Evolutionary conservation across 169 alveolate genomes (phyloP).

Genomic region (Plasmodium gallinaceum): DNA sequence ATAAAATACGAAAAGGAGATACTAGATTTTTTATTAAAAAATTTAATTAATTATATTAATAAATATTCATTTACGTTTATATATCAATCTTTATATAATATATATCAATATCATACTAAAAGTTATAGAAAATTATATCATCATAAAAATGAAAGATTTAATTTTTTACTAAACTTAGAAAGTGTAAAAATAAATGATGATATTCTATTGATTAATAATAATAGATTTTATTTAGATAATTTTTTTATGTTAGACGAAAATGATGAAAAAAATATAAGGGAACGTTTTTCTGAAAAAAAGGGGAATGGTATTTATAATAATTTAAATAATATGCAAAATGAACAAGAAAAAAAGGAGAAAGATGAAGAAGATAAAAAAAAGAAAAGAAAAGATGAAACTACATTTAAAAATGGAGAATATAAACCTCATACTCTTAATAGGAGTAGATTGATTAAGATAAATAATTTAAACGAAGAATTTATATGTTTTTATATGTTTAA

Average conservation of each 20-base stretch:
- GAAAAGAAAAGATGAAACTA: constrained; percentile 19
- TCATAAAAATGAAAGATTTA: constrained; percentile 21
- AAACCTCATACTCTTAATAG: neutral
- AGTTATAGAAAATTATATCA: constrained; percentile 7
- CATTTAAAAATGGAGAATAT: neutral
- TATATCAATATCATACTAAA: constrained; percentile 61
- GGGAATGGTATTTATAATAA: neutral
- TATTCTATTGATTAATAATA: constrained; percentile 40
- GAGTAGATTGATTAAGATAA: neutral
- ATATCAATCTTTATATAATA: constrained; percentile 61
- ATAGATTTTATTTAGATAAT: constrained; percentile 16
- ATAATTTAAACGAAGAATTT: constrained; percentile 34
- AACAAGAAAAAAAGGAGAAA: neutral
- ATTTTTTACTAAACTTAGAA: constrained; percentile 30
- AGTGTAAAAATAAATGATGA: neutral
- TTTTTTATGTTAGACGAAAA: constrained; percentile 36
- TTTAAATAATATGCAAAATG: neutral
- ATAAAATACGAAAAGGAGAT: constrained; percentile 64
- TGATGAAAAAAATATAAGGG: constrained; percentile 66
- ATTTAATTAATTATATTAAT: constrained; percentile 70
- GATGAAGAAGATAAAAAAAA: neutral
- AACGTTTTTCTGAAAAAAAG: neutral
- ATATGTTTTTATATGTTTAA: constrained; percentile 43
- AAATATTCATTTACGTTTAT: constrained; percentile 44
- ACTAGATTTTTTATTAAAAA: constrained; percentile 62